Conservation (phyloP, 768 basidiomycete species). For the Phanerochaete sordida region DNA sequence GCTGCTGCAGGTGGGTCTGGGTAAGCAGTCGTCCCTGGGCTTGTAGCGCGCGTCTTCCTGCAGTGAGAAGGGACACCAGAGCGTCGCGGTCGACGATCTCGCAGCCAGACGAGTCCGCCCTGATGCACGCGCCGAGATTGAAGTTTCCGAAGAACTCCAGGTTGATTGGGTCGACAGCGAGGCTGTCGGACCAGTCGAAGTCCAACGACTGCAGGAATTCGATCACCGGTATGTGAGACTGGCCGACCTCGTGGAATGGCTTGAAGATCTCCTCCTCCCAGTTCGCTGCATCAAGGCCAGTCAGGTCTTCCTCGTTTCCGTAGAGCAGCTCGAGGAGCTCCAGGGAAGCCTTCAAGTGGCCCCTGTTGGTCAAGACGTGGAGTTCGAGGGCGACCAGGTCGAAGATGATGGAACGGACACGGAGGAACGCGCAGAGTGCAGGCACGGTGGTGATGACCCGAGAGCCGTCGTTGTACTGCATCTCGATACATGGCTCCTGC, state of each 20-base stretch:
- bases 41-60: constrained; percentile 59
- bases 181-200: constrained; percentile 84
- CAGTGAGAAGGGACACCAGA: constrained; percentile 64
- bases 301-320: constrained; percentile 49
- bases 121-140: constrained; percentile 67
- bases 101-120: constrained; percentile 67
- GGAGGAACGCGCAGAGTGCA: constrained; percentile 71
- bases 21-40: constrained; percentile 65
- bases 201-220: constrained; percentile 85
- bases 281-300: constrained; percentile 36
- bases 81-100: constrained; percentile 77
- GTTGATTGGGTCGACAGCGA: constrained; percentile 53
- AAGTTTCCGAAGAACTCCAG: constrained; percentile 64
- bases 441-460: constrained; percentile 65
- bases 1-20: constrained; percentile 57
- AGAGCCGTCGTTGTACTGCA: constrained; percentile 69
- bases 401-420: constrained; percentile 79
- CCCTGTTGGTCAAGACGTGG: constrained; percentile 78
- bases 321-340: constrained; percentile 83
- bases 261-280: constrained; percentile 50
- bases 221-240: constrained; percentile 81
- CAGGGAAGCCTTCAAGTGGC: constrained; percentile 66
- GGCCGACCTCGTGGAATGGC: constrained; percentile 71
- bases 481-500: constrained; percentile 51
- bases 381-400: constrained; percentile 86